Evolutionary conservation across 2,329 filamentous ascomycete genomes (phyloP), one percentile per base, ranked within the genome.

Genomic region (Alternaria triticina): DNA sequence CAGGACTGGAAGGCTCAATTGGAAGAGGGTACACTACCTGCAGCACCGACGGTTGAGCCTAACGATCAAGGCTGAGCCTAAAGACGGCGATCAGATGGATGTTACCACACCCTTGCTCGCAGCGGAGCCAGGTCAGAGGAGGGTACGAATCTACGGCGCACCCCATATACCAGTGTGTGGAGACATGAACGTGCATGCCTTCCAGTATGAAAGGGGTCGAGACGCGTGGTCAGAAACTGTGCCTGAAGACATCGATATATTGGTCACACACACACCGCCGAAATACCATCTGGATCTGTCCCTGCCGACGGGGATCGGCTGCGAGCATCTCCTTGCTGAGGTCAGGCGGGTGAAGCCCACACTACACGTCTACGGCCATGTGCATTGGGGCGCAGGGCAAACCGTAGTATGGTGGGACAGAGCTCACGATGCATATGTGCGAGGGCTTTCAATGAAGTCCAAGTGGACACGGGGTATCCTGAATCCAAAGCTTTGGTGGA

Each of bases 291-390:
- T 89, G 79, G 80, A 91, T 81, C 69, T 90, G 73, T 84, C 88
- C 0, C 33, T 80, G 54, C 87, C 88, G 80, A 75, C 83, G 78
- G 88, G 85, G 3, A 82, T 93, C 47, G 93, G 92, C 59, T 94
- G 91, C 68, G 87, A 89, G 7, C 86, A 87, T 59, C 85, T 97
- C 6, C 84, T 95, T 6, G 80, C 84, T 13, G 93, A 96, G 73
- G 79, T 91, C 17, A 92, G 91, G 89, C 87, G 91, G 36, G 88
- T 93, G 11, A 89, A 87, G 65, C 94, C 94, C 0, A 83, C 83
- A 12, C 82, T 97, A 13, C 93, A 97, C 78, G 86, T 97, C 51
- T 97, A 96, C 77, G 94, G 93, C 1, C 94, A 97, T 79, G 86
- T 94, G 23, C 94, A 97, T 81, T 91, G 86, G 74, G 91, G 88